Conservation (phyloP, 805 yeast genomes). For the Candida insectorum region DNA sequence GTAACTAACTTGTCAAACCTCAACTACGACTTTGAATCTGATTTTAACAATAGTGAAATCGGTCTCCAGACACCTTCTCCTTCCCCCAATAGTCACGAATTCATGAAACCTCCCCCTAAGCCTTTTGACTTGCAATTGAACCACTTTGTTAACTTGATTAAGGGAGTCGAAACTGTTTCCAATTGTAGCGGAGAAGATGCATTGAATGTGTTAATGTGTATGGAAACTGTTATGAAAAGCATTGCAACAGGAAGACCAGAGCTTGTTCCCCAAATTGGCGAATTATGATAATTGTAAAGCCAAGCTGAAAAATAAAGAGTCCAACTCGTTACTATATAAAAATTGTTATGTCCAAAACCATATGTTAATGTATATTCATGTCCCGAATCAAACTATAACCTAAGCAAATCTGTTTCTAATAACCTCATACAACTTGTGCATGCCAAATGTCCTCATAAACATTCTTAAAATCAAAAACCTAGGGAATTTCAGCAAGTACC, state of each 20-base stretch:
- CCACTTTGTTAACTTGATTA: constrained; percentile 35
- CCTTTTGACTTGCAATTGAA: constrained; percentile 38
- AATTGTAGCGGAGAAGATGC: constrained; percentile 38
- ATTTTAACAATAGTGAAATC: background rate
- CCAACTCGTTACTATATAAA: background rate
- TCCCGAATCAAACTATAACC: no score
- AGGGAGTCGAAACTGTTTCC: constrained; percentile 18
- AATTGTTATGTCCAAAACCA: background rate
- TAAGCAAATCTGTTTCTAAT: no score
- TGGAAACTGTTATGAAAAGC: constrained; percentile 33
- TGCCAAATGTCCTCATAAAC: constrained; percentile 34
- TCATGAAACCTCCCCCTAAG: constrained; percentile 10
- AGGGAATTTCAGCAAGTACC: constrained; percentile 40
- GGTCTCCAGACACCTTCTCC: constrained; percentile 9
- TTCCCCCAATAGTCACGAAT: constrained; percentile 10
- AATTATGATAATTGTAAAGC: background rate
- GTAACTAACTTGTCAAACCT: constrained; percentile 3
- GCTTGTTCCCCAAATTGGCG: constrained; percentile 10
- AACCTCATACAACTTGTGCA: constrained; percentile 24
- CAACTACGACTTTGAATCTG: constrained; percentile 1
- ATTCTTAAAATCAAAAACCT: constrained; percentile 42
- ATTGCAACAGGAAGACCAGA: constrained; percentile 27
- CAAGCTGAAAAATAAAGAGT: background rate
- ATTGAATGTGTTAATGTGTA: constrained; percentile 33
- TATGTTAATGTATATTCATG: no score